Evolutionary conservation across 2,329 filamentous ascomycete genomes (phyloP).

Genomic region (Colletotrichum melonis): DNA sequence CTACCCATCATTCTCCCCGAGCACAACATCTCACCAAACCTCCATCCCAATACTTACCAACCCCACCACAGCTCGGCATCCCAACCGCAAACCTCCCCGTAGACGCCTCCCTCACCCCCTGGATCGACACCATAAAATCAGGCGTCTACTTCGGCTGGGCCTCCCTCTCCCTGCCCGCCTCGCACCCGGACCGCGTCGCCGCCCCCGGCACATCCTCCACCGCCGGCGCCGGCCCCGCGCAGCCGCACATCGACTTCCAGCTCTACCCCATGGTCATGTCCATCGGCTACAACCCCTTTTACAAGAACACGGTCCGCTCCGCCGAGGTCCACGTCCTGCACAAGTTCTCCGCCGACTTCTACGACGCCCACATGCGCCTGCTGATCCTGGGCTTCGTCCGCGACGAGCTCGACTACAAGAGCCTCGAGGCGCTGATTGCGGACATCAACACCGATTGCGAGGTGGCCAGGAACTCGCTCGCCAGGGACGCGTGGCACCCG

Average conservation of each 20-base stretch:
- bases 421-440: slow-evolving; percentile 82
- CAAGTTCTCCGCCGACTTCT: slow-evolving; percentile 83
- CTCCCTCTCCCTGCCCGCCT: slow-evolving; percentile 70
- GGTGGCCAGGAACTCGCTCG: slow-evolving; percentile 80
- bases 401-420: slow-evolving; percentile 89
- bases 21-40: background rate
- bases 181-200: slow-evolving; percentile 55
- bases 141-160: slow-evolving; percentile 97
- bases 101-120: slow-evolving; percentile 68
- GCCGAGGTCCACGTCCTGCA: slow-evolving; percentile 94
- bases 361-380: slow-evolving; percentile 82
- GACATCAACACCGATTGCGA: slow-evolving; percentile 92
- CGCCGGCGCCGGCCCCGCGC: slow-evolving; percentile 38
- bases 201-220: slow-evolving; percentile 23
- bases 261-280: slow-evolving; percentile 92
- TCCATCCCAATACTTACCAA: slow-evolving; percentile 2
- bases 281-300: slow-evolving; percentile 97
- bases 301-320: slow-evolving; percentile 87
- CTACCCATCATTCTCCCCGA: background rate
- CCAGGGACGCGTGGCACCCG: slow-evolving; percentile 70
- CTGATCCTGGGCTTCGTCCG: slow-evolving; percentile 89
- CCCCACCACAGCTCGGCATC: slow-evolving; percentile 80
- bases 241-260: slow-evolving; percentile 39
- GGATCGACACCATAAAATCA: slow-evolving; percentile 73
- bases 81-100: slow-evolving; percentile 94